Conservation (phyloP, 2,329 filamentous ascomycete genomes). For the Zasmidium angulare region DNA sequence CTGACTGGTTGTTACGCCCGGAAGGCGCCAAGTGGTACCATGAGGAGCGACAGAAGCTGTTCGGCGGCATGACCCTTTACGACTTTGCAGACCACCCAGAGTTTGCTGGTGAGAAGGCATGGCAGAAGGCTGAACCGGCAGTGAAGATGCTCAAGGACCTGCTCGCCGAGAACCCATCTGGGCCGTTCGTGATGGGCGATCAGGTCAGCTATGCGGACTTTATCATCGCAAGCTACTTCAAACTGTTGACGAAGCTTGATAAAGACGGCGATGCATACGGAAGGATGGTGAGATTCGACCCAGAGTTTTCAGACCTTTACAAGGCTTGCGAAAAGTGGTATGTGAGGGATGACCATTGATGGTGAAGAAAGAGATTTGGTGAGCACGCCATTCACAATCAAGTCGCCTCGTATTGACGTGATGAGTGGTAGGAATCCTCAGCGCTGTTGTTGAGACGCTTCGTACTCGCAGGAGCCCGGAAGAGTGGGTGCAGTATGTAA, state of each 20-base stretch:
- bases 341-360: slow-evolving; percentile 30
- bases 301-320: slow-evolving; percentile 34
- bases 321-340: slow-evolving; percentile 40
- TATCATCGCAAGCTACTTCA: slow-evolving; percentile 46
- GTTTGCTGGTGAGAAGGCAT: slow-evolving; percentile 37
- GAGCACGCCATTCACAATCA: background rate
- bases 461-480: too few relatives aligned
- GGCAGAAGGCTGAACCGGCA: slow-evolving; percentile 46
- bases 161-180: slow-evolving; percentile 49
- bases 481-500: background rate
- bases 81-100: background rate
- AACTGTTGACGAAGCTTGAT: slow-evolving; percentile 35
- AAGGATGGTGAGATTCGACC: slow-evolving; percentile 41
- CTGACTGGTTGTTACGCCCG: slow-evolving; percentile 51
- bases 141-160: slow-evolving; percentile 40
- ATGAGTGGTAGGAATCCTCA: background rate
- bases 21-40: slow-evolving; percentile 52
- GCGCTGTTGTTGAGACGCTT: too few relatives aligned
- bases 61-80: slow-evolving; percentile 1
- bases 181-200: slow-evolving; percentile 62
- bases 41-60: background rate
- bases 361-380: background rate
- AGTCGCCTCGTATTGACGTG: background rate
- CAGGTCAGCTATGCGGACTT: slow-evolving; percentile 58
- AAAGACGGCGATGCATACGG: slow-evolving; percentile 37